These are phyloP conservation scores for Chrysoporthe austroafricana DNA, from an alignment of 2,329 filamentous ascomycete genomes.

Conservation along the genomic window DNA sequence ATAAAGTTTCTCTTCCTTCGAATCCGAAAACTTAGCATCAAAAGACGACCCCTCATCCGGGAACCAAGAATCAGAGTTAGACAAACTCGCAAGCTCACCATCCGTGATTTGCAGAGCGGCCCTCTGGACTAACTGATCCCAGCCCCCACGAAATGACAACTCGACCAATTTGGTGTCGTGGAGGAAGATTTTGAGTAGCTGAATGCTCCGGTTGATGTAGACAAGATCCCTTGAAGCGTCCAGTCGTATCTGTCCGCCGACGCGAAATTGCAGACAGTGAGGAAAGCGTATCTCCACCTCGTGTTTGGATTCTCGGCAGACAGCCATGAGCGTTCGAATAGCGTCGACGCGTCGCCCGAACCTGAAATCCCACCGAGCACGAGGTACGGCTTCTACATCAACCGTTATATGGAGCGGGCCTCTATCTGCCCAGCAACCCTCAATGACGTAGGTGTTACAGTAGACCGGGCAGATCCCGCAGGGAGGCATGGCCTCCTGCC, in stretches of 20 bases:
- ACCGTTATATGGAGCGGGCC: too few relatives aligned
- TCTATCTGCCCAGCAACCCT: not conserved
- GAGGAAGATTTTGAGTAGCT: not conserved
- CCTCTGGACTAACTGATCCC: not conserved
- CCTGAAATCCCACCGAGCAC: not conserved
- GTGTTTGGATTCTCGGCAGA: not conserved
- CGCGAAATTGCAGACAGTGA: not conserved
- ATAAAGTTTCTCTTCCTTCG: too few relatives aligned
- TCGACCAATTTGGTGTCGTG: not conserved
- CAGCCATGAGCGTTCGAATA: not conserved
- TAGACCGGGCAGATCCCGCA: not conserved
- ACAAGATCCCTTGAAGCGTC: not conserved
- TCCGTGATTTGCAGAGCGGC: not conserved
- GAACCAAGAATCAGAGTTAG: too few relatives aligned
- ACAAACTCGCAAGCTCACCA: too few relatives aligned
- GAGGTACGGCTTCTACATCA: not conserved
- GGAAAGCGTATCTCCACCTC: not conserved
- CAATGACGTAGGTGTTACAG: not conserved
- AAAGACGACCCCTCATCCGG: too few relatives aligned
- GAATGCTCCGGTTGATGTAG: not conserved
- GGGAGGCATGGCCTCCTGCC: not conserved
- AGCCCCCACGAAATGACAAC: not conserved
- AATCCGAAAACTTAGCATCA: too few relatives aligned
- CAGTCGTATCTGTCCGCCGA: not conserved
- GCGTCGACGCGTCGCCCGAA: not conserved